phyloP scores from a whole-genome alignment of 164 flowering plant species.

The Stephania cephalantha region DNA sequence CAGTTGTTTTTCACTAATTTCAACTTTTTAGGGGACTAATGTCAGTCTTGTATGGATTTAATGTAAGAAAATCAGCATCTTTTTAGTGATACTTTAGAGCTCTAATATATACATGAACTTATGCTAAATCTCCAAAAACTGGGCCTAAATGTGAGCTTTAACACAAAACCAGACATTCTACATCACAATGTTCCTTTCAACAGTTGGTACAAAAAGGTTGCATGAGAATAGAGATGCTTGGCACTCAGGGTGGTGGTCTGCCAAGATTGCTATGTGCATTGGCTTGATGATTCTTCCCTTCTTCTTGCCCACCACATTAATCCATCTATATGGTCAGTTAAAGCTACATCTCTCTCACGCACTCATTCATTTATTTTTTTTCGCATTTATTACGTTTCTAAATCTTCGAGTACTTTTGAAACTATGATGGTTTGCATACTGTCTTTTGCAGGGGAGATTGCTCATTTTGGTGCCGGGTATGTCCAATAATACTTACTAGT shows the following conservation, averaged over 20 bases:
- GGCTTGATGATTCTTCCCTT: slow-evolving; percentile 48
- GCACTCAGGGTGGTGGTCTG: slow-evolving; percentile 94
- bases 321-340: slow-evolving; percentile 71
- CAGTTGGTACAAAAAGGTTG: slow-evolving; percentile 64
- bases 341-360: no score
- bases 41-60: no score
- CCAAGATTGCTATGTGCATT: slow-evolving; percentile 49
- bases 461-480: slow-evolving; percentile 96
- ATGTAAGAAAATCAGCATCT: no score
- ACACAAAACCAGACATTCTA: slow-evolving; percentile 50
- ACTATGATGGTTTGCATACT: background rate
- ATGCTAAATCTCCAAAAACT: background rate
- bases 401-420: background rate
- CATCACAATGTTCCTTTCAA: slow-evolving; percentile 68
- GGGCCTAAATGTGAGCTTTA: slow-evolving; percentile 26
- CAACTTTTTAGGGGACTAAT: no score
- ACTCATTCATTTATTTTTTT: background rate
- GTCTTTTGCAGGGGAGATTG: slow-evolving; percentile 56
- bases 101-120: no score
- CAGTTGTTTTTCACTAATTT: no score
- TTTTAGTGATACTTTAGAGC: no score
- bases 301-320: slow-evolving; percentile 46
- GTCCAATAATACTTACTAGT: background rate
- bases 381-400: background rate
- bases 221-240: slow-evolving; percentile 45